Base-by-base conservation (phyloP, 2,329 filamentous ascomycete genomes). In the Alternaria conjuncta region DNA sequence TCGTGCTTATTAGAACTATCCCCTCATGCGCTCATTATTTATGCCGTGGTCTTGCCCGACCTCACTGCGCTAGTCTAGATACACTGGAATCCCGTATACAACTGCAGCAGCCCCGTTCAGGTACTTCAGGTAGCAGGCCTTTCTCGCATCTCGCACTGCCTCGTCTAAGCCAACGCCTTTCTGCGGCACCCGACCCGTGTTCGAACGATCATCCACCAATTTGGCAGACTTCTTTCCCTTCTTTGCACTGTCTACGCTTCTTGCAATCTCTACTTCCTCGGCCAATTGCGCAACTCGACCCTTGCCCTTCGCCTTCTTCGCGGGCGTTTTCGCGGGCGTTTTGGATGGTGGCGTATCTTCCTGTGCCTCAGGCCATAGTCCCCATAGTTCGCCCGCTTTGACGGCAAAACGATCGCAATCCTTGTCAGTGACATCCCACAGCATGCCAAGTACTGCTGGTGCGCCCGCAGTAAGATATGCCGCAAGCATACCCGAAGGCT, bases 351-450 rank as follows among this genome's bases (percentile, higher is more conserved):
- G 21, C 15, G 51, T 56, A 3, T 74, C 71, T 20, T 71, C 70
- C 53, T 79, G 67, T 79, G 47, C 83, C 84, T 81, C 75, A 79
- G 61, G 85, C 85, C 79, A 83, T 7, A 99, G 79, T 0, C 96
- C 96, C 96, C 96, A 99, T 72, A 91, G 86, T 76, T 96, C 92
- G 77, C 97, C 92, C 3, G 92, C 84, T 25, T 87, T 85, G 32
- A 90, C 89, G 0, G 94, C 92, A 79, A 97, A 97, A 18, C 94
- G 91, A 82, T 99, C 96, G 78, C 97, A 97, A 79, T 99, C 96
- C 74, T 92, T 92, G 78, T 99, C 96, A 10, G 96, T 99, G 54
- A 99, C 96, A 79, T 99, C 96, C 96, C 96, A 99, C 41, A 99
- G 84, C 15, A 94, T 97, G 49, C 94, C 96, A 3, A 98, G 89